Conservation (phyloP, 345 rosid species). For the Eucalyptus sp. region DNA sequence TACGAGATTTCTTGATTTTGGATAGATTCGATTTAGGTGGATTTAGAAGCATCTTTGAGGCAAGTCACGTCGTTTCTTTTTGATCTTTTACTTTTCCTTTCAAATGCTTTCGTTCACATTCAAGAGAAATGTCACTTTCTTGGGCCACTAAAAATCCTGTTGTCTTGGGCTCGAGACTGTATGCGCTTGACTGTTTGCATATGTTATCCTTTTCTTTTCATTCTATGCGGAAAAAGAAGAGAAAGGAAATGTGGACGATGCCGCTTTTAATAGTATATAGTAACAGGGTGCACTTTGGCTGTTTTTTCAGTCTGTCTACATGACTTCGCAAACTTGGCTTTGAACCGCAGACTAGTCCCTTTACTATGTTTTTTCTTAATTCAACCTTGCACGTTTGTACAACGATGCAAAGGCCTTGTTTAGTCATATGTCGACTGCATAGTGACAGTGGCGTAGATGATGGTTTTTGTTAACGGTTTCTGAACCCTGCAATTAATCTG, state of each 20-base stretch:
- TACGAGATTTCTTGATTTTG: not conserved
- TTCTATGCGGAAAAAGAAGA: not conserved
- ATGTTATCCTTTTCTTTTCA: not conserved
- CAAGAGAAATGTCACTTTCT: not conserved
- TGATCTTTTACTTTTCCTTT: not conserved
- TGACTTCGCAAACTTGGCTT: not conserved
- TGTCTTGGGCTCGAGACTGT: conserved; percentile 11
- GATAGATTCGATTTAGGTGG: not conserved
- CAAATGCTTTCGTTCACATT: not conserved
- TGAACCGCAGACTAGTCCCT: not conserved
- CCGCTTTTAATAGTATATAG: not conserved
- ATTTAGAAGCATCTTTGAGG: not conserved
- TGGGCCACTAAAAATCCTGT: conserved; percentile 15
- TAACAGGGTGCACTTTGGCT: not conserved
- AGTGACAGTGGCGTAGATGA: not conserved
- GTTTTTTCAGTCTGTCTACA: not conserved
- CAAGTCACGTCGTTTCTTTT: not conserved
- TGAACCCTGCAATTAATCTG: not conserved
- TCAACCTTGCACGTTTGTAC: not conserved
- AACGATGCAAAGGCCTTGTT: not conserved
- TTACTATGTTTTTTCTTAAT: not conserved
- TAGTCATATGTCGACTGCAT: not conserved
- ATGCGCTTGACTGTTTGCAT: conserved; percentile 6
- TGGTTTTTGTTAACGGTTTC: not conserved
- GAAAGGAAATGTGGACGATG: not conserved